Conservation (phyloP, 805 yeast genomes). For the Sugiyamaella mastotermitis region DNA sequence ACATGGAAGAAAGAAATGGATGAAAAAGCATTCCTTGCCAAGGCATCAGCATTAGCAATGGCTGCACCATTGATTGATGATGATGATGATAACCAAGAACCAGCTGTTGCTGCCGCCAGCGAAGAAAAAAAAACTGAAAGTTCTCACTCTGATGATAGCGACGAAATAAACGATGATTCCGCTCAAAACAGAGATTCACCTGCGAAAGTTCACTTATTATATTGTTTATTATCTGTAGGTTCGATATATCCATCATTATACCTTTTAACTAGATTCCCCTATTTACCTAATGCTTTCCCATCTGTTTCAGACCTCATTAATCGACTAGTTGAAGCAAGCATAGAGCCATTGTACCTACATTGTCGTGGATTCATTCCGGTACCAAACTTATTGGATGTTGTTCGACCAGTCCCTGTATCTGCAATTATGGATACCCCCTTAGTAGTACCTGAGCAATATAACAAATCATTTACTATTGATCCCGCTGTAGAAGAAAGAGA, state of each 20-base stretch:
- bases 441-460: slow-evolving; percentile 2
- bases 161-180: neutral
- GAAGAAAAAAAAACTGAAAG: neutral
- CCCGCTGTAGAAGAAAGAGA: neutral
- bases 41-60: slow-evolving; percentile 74
- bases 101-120: neutral
- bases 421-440: slow-evolving; percentile 11
- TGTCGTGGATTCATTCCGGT: neutral
- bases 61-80: slow-evolving; percentile 80
- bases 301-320: slow-evolving; percentile 43
- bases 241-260: slow-evolving; percentile 55
- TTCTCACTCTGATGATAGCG: neutral
- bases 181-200: neutral
- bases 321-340: slow-evolving; percentile 42
- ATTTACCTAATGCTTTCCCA: slow-evolving; percentile 47
- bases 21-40: slow-evolving; percentile 52
- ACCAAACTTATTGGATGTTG: neutral
- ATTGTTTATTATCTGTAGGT: slow-evolving; percentile 52
- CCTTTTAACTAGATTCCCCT: slow-evolving; percentile 57
- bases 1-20: slow-evolving; percentile 44
- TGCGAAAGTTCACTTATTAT: slow-evolving; percentile 42
- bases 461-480: slow-evolving; percentile 3
- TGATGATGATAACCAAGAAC: neutral
- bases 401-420: slow-evolving; percentile 8
- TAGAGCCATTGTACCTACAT: slow-evolving; percentile 43